Conservation (phyloP, 768 basidiomycete genomes). For the Crucibulum laeve region DNA sequence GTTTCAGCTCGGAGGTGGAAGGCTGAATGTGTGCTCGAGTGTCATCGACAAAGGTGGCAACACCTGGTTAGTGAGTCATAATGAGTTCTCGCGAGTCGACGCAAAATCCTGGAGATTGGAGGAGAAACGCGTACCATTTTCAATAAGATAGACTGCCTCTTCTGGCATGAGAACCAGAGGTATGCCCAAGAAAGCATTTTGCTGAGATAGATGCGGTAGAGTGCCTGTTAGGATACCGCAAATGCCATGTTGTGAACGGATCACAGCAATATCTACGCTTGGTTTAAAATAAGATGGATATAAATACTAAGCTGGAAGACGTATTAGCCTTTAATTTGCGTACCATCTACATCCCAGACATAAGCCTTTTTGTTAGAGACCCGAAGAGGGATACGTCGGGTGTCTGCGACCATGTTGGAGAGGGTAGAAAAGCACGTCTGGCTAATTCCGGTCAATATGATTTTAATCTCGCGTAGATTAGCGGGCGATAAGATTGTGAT, state of each 20-base stretch:
- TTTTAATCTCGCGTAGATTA: background rate
- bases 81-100: no score
- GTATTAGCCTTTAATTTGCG: background rate
- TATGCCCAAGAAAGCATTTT: slow-evolving; percentile 94
- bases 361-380: slow-evolving; percentile 78
- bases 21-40: slow-evolving; percentile 50
- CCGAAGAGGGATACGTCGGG: slow-evolving; percentile 52
- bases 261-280: slow-evolving; percentile 67
- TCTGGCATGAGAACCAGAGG: slow-evolving; percentile 88
- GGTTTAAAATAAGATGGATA: background rate
- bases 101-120: background rate
- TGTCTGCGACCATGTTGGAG: slow-evolving; percentile 10
- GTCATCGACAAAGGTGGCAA: slow-evolving; percentile 78
- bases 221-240: slow-evolving; percentile 88
- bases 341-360: slow-evolving; percentile 88
- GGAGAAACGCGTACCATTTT: slow-evolving; percentile 53
- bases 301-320: background rate
- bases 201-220: slow-evolving; percentile 90
- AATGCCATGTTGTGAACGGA: slow-evolving; percentile 78
- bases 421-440: background rate
- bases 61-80: slow-evolving; percentile 38
- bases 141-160: slow-evolving; percentile 84
- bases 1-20: slow-evolving; percentile 36
- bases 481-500: no score
- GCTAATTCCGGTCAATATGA: slow-evolving; percentile 7